Evolutionary conservation across 208 protist species (phyloP).

Genomic region (Leptomonas seymouri): DNA sequence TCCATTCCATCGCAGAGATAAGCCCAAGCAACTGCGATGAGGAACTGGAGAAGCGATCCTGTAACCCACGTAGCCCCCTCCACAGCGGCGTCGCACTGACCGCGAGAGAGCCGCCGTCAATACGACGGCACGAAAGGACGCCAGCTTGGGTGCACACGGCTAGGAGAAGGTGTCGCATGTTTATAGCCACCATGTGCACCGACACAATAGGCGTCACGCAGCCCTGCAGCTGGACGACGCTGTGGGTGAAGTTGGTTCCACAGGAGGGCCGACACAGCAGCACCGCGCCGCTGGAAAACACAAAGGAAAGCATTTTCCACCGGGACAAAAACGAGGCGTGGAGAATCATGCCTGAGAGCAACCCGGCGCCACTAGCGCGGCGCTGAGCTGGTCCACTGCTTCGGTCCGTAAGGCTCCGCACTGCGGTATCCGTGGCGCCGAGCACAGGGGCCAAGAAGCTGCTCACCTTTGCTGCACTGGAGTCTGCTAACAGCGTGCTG

Average conservation of each 20-base stretch:
- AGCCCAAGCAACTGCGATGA: slow-evolving; percentile 27
- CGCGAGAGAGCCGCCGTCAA: slow-evolving; percentile 27
- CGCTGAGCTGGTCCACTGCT: neutral
- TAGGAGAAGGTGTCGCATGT: slow-evolving; percentile 53
- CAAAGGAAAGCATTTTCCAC: slow-evolving; percentile 48
- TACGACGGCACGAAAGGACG: slow-evolving; percentile 47
- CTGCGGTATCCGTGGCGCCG: neutral
- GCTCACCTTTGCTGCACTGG: neutral
- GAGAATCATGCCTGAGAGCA: slow-evolving; percentile 45
- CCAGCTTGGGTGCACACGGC: slow-evolving; percentile 64
- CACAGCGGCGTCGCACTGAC: slow-evolving; percentile 41
- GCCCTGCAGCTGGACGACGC: slow-evolving; percentile 45
- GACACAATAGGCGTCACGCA: slow-evolving; percentile 34
- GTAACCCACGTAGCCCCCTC: slow-evolving; percentile 51
- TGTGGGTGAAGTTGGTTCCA: slow-evolving; percentile 48
- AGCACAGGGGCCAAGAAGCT: neutral
- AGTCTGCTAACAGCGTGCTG: neutral
- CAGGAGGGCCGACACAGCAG: slow-evolving; percentile 47
- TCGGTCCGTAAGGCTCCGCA: neutral
- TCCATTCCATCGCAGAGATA: slow-evolving; percentile 64
- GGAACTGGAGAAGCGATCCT: slow-evolving; percentile 8
- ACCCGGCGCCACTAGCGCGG: neutral
- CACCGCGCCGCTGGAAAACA: slow-evolving; percentile 60
- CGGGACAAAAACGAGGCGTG: slow-evolving; percentile 39
- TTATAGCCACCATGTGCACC: slow-evolving; percentile 44